These are phyloP conservation scores for Aegilops longissima DNA, from an alignment of 176 grass and related monocot species.

Conservation along the genomic window DNA sequence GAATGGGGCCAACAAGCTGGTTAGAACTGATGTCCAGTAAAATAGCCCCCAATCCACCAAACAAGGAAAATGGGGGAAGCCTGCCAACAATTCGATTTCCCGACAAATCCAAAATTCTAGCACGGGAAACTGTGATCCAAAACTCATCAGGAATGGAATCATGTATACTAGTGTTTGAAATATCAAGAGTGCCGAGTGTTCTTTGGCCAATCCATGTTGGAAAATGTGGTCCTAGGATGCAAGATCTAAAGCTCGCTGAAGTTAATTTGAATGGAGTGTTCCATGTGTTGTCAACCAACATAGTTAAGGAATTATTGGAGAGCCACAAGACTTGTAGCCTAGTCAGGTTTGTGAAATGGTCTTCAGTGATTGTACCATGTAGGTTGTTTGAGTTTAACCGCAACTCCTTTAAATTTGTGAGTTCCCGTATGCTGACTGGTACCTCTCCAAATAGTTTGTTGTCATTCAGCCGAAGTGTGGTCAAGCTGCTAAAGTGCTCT, in stretches of 20 bases:
- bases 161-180: background rate
- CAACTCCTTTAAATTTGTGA: background rate
- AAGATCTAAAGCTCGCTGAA: background rate
- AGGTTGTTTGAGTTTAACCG: background rate
- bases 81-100: background rate
- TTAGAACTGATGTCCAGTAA: background rate
- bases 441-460: background rate
- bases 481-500: background rate
- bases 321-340: background rate
- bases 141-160: background rate
- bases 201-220: background rate
- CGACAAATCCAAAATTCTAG: background rate
- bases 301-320: background rate
- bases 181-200: background rate
- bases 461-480: background rate
- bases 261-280: conserved; percentile 4
- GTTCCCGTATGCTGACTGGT: background rate
- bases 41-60: background rate
- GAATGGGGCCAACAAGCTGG: background rate
- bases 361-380: background rate
- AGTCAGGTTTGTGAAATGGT: background rate
- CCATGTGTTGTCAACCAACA: background rate
- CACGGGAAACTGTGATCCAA: background rate
- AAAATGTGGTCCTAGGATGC: background rate
- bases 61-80: background rate